Evolutionary conservation across 192 early-diverging fungal species (phyloP).

Genomic region (Entomortierella lignicola): DNA sequence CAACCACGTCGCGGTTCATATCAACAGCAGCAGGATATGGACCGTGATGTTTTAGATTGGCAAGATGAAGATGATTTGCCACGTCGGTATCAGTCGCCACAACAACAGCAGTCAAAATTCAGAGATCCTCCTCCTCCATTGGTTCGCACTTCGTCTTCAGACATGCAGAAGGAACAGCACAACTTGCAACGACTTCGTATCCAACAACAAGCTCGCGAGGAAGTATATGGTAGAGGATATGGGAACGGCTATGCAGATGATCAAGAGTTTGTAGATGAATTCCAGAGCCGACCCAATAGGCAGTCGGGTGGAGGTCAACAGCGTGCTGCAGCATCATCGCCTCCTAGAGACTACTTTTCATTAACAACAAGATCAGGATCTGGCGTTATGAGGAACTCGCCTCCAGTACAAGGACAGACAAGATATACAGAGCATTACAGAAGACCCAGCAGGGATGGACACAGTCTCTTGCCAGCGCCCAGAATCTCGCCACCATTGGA

Average conservation of each 20-base stretch:
- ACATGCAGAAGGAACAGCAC: constrained; percentile 23
- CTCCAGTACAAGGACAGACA: neutral
- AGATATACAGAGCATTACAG: constrained; percentile 26
- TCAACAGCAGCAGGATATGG: constrained; percentile 10
- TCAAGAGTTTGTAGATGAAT: constrained; percentile 1
- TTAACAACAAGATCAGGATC: constrained; percentile 3
- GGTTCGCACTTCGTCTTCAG: constrained; percentile 1
- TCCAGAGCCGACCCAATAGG: neutral
- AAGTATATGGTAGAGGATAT: constrained; percentile 21
- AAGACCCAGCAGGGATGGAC: constrained; percentile 26
- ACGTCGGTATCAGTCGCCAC: neutral
- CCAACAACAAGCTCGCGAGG: constrained; percentile 31
- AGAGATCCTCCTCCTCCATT: neutral
- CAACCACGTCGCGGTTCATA: neutral
- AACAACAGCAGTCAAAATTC: neutral
- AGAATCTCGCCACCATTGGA: constrained; percentile 23
- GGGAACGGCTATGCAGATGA: constrained; percentile 18
- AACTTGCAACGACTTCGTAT: constrained; percentile 20
- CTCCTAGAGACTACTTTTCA: constrained; percentile 23
- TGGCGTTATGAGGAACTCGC: constrained; percentile 5
- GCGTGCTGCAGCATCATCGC: neutral
- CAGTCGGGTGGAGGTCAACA: neutral
- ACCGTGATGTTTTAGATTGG: constrained; percentile 21
- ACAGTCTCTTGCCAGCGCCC: constrained; percentile 28
- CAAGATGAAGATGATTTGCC: constrained; percentile 11